Evolutionary conservation across 179 eudicot species (phyloP).

Genomic region (Camellia oleifera): DNA sequence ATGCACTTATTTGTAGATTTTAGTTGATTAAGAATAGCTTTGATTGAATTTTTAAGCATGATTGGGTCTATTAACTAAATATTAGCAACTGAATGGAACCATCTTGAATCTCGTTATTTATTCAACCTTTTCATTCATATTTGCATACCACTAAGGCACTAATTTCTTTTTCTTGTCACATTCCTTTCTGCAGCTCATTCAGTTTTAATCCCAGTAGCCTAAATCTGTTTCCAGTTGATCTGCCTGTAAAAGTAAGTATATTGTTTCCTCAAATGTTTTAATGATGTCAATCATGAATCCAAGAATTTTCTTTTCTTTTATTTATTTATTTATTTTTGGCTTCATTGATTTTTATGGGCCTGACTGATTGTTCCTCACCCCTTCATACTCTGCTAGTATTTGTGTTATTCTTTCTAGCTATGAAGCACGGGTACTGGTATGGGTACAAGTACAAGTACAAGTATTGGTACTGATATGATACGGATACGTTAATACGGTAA

Average conservation of each 20-base stretch:
- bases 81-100: neutral
- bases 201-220: conserved; percentile 60
- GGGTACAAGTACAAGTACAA: too few species aligned
- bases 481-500: too few species aligned
- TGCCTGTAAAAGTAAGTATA: conserved; percentile 49
- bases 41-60: too few species aligned
- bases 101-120: neutral
- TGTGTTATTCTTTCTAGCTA: neutral
- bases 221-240: conserved; percentile 62
- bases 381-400: neutral
- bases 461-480: too few species aligned
- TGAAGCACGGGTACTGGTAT: neutral
- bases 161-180: conserved; percentile 5
- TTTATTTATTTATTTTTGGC: neutral
- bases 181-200: conserved; percentile 54
- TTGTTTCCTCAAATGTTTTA: neutral
- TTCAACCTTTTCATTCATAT: neutral
- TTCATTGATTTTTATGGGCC: neutral
- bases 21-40: neutral
- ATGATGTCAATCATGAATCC: neutral
- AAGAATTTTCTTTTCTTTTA: neutral
- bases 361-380: neutral
- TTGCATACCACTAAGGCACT: neutral
- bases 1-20: neutral
- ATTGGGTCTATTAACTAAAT: neutral